Evolutionary conservation across 139 green algal species (phyloP).

Genomic region (Chlorella ohadii): DNA sequence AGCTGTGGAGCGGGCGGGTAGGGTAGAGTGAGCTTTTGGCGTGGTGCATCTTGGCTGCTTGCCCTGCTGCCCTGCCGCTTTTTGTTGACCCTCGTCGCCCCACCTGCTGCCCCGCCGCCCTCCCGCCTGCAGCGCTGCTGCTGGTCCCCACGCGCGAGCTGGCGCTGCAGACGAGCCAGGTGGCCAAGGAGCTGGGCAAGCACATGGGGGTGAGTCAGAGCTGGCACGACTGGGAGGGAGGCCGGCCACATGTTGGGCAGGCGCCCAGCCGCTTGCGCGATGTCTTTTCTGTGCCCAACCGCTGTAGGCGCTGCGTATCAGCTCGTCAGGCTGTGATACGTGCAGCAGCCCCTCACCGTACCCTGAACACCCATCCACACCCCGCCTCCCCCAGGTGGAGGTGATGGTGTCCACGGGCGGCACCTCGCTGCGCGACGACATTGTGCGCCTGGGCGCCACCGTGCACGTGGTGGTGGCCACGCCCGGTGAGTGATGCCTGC

Average conservation of each 20-base stretch:
- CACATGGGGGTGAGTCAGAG: conserved; percentile 70
- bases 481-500: conserved; percentile 72
- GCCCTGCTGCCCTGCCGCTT: too few species aligned
- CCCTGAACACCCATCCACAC: not conserved
- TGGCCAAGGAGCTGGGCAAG: conserved; percentile 96
- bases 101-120: not conserved
- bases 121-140: conserved; percentile 82
- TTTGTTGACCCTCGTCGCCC: too few species aligned
- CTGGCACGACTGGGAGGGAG: too few species aligned
- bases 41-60: too few species aligned
- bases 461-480: conserved; percentile 97
- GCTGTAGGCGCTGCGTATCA: too few species aligned
- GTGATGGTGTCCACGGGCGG: conserved; percentile 98
- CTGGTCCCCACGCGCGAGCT: conserved; percentile 98
- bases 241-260: too few species aligned
- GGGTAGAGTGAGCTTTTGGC: too few species aligned
- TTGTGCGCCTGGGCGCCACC: conserved; percentile 95
- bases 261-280: too few species aligned
- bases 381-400: conserved; percentile 41
- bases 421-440: conserved; percentile 97
- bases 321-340: too few species aligned
- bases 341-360: conserved; percentile 44
- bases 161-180: conserved; percentile 96
- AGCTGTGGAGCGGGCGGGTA: not conserved
- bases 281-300: too few species aligned